These are phyloP conservation scores for Mercurialis annua DNA, from an alignment of 345 rosid genomes.

Conservation along the genomic window DNA sequence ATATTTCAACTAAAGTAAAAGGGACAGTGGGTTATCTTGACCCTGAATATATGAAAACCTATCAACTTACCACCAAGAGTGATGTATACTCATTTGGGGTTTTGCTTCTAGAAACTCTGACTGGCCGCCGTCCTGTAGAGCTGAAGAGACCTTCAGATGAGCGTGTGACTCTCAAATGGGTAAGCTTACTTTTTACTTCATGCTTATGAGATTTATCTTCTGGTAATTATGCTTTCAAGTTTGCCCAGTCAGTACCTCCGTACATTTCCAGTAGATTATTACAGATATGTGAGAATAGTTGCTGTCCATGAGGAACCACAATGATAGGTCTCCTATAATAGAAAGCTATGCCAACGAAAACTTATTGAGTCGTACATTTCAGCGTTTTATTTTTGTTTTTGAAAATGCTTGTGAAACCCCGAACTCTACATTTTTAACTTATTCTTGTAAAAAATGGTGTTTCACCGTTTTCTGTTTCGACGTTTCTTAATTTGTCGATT, in stretches of 20 bases:
- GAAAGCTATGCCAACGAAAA: no score
- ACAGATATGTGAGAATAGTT: background rate
- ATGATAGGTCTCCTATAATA: no score
- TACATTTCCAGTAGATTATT: background rate
- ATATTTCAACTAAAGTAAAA: conserved; percentile 81
- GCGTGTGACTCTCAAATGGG: conserved; percentile 88
- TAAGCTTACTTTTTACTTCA: conserved; percentile 35
- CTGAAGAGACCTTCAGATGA: conserved; percentile 50
- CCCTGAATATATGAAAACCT: conserved; percentile 94
- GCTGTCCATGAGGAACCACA: background rate
- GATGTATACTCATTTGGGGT: conserved; percentile 93
- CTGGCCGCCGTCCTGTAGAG: conserved; percentile 92
- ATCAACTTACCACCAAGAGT: conserved; percentile 85
- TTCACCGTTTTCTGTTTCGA: no score
- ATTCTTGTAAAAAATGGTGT: no score
- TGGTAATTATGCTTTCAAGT: background rate
- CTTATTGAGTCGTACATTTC: no score
- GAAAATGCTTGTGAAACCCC: no score
- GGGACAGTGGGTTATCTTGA: conserved; percentile 97
- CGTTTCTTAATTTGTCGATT: no score
- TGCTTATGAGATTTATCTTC: conserved; percentile 9
- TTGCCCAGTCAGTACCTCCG: background rate
- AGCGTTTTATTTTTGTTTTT: no score
- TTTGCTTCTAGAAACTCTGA: conserved; percentile 77
- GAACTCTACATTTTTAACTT: no score